Conservation (phyloP, 164 flowering plant genomes). For the Chimonanthus praecox region DNA sequence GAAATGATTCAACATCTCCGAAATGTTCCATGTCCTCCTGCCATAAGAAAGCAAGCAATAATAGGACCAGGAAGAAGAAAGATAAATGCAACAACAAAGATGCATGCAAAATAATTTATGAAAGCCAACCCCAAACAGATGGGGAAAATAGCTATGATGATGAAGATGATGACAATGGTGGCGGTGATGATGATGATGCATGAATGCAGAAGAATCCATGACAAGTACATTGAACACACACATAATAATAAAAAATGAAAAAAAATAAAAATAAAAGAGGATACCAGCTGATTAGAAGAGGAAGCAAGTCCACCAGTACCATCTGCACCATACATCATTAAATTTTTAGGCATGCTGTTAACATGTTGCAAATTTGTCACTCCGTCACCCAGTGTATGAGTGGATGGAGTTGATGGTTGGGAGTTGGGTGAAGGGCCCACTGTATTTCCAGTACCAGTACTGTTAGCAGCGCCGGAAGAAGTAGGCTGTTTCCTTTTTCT, state of each 20-base stretch:
- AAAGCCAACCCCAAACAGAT: no score
- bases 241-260: no score
- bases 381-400: conserved; percentile 82
- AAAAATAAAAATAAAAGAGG: neutral
- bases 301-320: conserved; percentile 73
- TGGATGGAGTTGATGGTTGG: conserved; percentile 58
- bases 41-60: conserved; percentile 14
- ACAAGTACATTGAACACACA: neutral
- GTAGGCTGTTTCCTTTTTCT: conserved; percentile 71
- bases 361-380: conserved; percentile 54
- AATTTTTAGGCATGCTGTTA: conserved; percentile 45
- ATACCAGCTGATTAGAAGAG: conserved; percentile 83
- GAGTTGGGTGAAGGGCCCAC: conserved; percentile 74
- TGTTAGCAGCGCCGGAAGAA: conserved; percentile 83
- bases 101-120: neutral
- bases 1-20: conserved; percentile 83
- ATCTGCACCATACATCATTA: conserved; percentile 73
- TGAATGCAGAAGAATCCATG: neutral
- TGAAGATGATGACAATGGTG: no score
- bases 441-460: conserved; percentile 81
- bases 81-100: neutral
- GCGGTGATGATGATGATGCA: no score
- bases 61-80: conserved; percentile 1
- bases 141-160: no score
- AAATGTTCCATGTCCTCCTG: conserved; percentile 93